Percentiles rank a stretch among this genome's conserved stretches.
phyloP scores from a whole-genome alignment of 768 basidiomycete species.

The Cyclocybe aegerita region DNA sequence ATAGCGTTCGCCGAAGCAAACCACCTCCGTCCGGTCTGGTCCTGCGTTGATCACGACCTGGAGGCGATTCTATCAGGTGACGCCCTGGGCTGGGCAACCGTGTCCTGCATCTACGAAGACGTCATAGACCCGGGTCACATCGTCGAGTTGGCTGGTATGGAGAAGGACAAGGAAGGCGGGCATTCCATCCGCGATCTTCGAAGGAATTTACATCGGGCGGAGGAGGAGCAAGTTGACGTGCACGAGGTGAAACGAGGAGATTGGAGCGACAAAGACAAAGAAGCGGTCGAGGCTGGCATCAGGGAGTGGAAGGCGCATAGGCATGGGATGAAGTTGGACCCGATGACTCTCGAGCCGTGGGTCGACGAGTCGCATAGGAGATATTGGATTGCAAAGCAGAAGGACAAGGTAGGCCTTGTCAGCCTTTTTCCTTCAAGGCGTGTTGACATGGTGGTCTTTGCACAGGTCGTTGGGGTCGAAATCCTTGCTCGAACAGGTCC shows the following conservation, averaged over 20 bases:
- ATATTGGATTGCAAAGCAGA: conserved; percentile 1
- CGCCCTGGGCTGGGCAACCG: conserved; percentile 4
- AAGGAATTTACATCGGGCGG: not conserved
- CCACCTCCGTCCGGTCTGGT: conserved; percentile 1
- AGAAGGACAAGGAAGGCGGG: too few relatives aligned
- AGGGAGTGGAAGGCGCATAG: not conserved
- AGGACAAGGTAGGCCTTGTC: not conserved
- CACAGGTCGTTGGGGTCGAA: conserved; percentile 2
- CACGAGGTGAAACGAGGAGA: not conserved
- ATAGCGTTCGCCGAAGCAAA: conserved; percentile 1
- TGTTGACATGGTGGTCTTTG: not conserved
- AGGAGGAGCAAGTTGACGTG: not conserved
- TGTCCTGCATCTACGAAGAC: conserved; percentile 1
- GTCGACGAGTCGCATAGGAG: conserved; percentile 2
- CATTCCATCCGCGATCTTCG: too few relatives aligned
- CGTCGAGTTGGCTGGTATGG: not conserved
- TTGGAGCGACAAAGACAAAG: not conserved
- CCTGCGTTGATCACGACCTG: conserved; percentile 9
- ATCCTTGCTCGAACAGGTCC: not conserved
- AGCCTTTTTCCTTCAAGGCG: not conserved
- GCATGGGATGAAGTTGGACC: not conserved
- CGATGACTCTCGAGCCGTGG: not conserved
- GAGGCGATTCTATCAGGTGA: conserved; percentile 2
- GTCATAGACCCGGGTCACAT: not conserved
- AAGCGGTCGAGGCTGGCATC: not conserved